Evolutionary conservation across 208 protist species (phyloP).

Genomic region (Leishmania arabica): DNA sequence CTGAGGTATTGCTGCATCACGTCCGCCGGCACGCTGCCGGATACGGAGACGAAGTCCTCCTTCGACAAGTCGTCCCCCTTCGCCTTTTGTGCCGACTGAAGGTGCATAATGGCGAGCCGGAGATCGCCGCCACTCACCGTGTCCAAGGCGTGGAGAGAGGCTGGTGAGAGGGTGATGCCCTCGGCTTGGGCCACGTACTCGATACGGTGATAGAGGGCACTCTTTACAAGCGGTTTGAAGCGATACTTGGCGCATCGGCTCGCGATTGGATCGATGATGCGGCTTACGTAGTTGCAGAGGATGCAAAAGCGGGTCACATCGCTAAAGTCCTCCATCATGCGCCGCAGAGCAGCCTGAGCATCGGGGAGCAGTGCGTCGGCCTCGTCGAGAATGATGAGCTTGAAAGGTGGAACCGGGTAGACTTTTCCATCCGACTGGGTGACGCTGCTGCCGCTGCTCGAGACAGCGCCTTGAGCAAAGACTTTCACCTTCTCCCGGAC

Average conservation of each 20-base stretch:
- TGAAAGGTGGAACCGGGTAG: slow-evolving; percentile 95
- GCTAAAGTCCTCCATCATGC: slow-evolving; percentile 98
- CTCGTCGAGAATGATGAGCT: slow-evolving; percentile 99
- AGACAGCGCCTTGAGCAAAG: slow-evolving; percentile 95
- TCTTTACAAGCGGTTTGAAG: slow-evolving; percentile 95
- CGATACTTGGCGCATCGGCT: slow-evolving; percentile 99
- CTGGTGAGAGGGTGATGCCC: slow-evolving; percentile 67
- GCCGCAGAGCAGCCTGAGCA: slow-evolving; percentile 97
- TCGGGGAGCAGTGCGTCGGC: slow-evolving; percentile 98
- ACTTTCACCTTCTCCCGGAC: slow-evolving; percentile 98
- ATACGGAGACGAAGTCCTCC: slow-evolving; percentile 87
- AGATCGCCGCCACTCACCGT: slow-evolving; percentile 95
- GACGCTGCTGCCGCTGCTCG: slow-evolving; percentile 47
- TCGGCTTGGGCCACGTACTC: slow-evolving; percentile 88
- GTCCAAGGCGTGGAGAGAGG: slow-evolving; percentile 81
- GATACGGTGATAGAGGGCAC: slow-evolving; percentile 88
- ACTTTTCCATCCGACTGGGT: slow-evolving; percentile 84
- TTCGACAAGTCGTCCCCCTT: slow-evolving; percentile 68
- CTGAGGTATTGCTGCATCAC: slow-evolving; percentile 56
- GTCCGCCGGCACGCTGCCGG: slow-evolving; percentile 79
- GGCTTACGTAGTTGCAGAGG: slow-evolving; percentile 99
- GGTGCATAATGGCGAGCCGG: slow-evolving; percentile 95
- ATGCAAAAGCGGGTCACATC: slow-evolving; percentile 99
- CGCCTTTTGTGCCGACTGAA: slow-evolving; percentile 93
- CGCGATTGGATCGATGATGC: slow-evolving; percentile 99